Evolutionary conservation across 2,329 filamentous ascomycete genomes (phyloP).

Genomic region (Fusarium sp.): DNA sequence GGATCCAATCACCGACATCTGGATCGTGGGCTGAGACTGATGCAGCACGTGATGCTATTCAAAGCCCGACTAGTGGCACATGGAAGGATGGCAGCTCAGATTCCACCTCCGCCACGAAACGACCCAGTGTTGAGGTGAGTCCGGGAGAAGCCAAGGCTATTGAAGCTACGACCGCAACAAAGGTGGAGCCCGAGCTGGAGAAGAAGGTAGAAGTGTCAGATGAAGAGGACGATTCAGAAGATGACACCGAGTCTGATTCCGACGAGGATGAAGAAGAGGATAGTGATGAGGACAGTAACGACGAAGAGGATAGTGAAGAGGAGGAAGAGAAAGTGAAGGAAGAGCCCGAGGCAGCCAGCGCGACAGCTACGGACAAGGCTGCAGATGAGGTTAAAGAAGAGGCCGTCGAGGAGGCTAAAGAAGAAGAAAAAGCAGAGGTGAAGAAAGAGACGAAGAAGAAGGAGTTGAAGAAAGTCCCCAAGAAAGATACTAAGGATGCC

Average conservation of each 20-base stretch:
- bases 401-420: neutral
- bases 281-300: constrained; percentile 24
- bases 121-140: constrained; percentile 46
- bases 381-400: constrained; percentile 22
- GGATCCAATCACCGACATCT: constrained; percentile 59
- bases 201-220: constrained; percentile 47
- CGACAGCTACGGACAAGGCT: constrained; percentile 18
- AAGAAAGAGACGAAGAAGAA: constrained; percentile 13
- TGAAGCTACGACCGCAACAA: constrained; percentile 51
- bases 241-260: constrained; percentile 2
- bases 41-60: constrained; percentile 49
- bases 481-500: neutral
- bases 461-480: neutral
- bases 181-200: constrained; percentile 54
- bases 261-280: constrained; percentile 37
- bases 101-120: neutral
- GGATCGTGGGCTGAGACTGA: constrained; percentile 54
- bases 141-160: constrained; percentile 54
- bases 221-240: constrained; percentile 40
- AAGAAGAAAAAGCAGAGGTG: neutral
- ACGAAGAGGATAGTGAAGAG: constrained; percentile 41
- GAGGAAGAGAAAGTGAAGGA: constrained; percentile 34
- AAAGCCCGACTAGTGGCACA: constrained; percentile 56
- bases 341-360: constrained; percentile 5
- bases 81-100: constrained; percentile 52